Evolutionary conservation across 768 basidiomycete genomes (phyloP).

Genomic region (Gloeostereum incarnatum): DNA sequence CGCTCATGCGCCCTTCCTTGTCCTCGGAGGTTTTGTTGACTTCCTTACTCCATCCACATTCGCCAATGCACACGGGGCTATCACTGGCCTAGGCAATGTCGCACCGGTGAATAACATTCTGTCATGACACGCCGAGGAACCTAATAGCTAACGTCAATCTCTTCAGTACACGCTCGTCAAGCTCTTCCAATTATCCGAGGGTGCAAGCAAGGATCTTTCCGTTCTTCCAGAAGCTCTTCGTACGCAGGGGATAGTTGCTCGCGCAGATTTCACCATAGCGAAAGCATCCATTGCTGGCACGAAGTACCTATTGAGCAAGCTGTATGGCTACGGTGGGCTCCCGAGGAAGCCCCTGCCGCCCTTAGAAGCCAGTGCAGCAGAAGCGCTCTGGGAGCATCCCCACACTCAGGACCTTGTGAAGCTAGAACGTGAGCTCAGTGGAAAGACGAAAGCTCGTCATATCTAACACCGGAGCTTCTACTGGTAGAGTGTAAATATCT

Average conservation of each 20-base stretch:
- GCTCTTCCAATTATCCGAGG: slow-evolving; percentile 54
- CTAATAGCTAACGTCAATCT: no score
- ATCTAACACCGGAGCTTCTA: no score
- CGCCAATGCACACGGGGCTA: slow-evolving; percentile 78
- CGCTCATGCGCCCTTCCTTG: slow-evolving; percentile 62
- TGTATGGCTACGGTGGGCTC: slow-evolving; percentile 73
- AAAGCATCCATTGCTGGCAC: slow-evolving; percentile 73
- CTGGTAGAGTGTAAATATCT: no score
- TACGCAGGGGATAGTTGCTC: slow-evolving; percentile 74
- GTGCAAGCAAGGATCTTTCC: slow-evolving; percentile 41
- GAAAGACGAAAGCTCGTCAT: no score
- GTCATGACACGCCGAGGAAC: slow-evolving; percentile 5
- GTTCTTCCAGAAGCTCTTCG: slow-evolving; percentile 60
- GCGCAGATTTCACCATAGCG: slow-evolving; percentile 73
- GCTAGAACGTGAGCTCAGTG: slow-evolving; percentile 49
- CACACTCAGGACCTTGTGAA: slow-evolving; percentile 62
- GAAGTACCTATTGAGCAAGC: slow-evolving; percentile 67
- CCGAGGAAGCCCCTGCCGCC: slow-evolving; percentile 73
- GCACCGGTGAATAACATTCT: slow-evolving; percentile 45
- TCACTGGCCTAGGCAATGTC: slow-evolving; percentile 82
- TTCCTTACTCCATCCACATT: slow-evolving; percentile 68
- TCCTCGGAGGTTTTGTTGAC: slow-evolving; percentile 81
- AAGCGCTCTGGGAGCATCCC: slow-evolving; percentile 62
- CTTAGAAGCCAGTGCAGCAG: slow-evolving; percentile 42
- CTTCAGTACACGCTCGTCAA: slow-evolving; percentile 54